Evolutionary conservation across 257 asterid species (phyloP).

Genomic region (Nicotiana paniculata): DNA sequence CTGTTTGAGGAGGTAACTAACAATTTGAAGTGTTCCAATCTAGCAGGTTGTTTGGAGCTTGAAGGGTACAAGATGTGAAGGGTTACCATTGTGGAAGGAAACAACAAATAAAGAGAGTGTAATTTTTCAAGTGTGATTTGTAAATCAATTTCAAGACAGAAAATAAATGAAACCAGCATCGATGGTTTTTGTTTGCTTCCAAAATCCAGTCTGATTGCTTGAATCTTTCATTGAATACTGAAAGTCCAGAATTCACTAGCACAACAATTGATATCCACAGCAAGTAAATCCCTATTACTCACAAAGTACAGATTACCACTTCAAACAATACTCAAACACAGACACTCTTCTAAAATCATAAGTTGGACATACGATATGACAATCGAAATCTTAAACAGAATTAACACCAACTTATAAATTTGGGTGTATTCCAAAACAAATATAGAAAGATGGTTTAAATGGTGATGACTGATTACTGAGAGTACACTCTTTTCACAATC

Average conservation of each 20-base stretch:
- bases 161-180: background rate
- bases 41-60: conserved; percentile 61
- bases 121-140: background rate
- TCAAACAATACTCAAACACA: background rate
- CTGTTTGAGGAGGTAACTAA: background rate
- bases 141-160: background rate
- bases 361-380: background rate
- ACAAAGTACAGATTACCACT: background rate
- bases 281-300: background rate
- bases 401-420: background rate
- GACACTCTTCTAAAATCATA: background rate
- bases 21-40: conserved; percentile 5
- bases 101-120: background rate
- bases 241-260: background rate
- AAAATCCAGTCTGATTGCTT: background rate
- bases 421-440: background rate
- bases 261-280: background rate
- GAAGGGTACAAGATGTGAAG: conserved; percentile 11
- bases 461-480: background rate
- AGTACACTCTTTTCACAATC: background rate
- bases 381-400: background rate
- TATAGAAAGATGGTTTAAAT: background rate
- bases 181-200: background rate
- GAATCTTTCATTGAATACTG: background rate
- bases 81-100: background rate